Evolutionary conservation across 1,284 basidiomycete genomes (phyloP).

Genomic region (Rhodotorula sp.): DNA sequence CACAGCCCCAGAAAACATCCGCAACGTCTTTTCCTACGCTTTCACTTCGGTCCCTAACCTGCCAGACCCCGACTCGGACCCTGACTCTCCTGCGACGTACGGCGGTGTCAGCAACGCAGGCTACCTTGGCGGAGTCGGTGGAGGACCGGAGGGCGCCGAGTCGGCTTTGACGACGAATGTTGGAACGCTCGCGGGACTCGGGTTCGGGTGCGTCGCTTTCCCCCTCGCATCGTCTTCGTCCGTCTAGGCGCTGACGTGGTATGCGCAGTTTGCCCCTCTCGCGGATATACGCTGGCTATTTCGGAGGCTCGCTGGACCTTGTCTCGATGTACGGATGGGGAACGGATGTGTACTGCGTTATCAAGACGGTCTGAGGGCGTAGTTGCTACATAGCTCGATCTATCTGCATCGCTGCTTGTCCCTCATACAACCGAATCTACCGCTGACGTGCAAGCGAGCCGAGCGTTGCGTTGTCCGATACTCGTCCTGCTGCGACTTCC

Average conservation of each 20-base stretch:
- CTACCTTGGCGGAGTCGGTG: constrained; percentile 55
- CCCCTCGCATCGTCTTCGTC: neutral
- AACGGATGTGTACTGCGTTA: constrained; percentile 57
- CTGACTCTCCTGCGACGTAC: constrained; percentile 40
- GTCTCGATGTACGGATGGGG: constrained; percentile 78
- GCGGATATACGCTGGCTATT: constrained; percentile 51
- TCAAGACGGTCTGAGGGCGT: constrained; percentile 7
- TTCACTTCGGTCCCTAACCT: constrained; percentile 70
- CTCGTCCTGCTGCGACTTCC: neutral
- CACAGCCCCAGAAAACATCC: constrained; percentile 61
- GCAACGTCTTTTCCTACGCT: constrained; percentile 81
- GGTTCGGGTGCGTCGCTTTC: constrained; percentile 60
- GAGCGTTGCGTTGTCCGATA: neutral
- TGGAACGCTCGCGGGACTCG: constrained; percentile 76
- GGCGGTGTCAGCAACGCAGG: constrained; percentile 46
- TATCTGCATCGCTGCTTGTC: neutral
- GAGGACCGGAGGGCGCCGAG: constrained; percentile 70
- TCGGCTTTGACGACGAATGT: constrained; percentile 69
- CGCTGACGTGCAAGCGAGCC: neutral
- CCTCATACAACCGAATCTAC: neutral
- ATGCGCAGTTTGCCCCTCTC: constrained; percentile 24
- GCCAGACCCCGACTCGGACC: constrained; percentile 39
- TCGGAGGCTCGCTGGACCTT: constrained; percentile 73
- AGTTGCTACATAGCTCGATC: neutral
- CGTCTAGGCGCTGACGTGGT: neutral